Evolutionary conservation across 305 asterid species (phyloP).

Genomic region (Ruellia speciosa): DNA sequence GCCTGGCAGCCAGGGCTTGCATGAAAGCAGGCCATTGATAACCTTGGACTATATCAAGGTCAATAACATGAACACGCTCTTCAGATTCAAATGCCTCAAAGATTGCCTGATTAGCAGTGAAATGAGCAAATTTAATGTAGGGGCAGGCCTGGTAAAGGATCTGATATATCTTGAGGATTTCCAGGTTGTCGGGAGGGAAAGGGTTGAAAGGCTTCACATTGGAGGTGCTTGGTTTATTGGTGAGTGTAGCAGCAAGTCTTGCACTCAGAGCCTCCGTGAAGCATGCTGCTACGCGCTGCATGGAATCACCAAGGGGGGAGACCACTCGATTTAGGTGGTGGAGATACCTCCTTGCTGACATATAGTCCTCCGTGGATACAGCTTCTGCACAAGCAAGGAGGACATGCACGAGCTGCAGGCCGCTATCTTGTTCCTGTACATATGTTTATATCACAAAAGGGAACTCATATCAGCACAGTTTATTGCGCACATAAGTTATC

Average conservation of each 20-base stretch:
- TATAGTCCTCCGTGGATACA: conserved; percentile 71
- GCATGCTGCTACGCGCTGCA: conserved; percentile 78
- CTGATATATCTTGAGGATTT: conserved; percentile 47
- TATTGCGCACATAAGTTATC: too few species aligned
- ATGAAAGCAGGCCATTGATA: conserved; percentile 92
- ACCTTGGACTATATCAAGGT: conserved; percentile 78
- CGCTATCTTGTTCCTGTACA: conserved; percentile 23
- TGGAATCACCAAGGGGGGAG: conserved; percentile 68
- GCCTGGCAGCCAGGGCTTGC: conserved; percentile 82
- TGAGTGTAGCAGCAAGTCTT: conserved; percentile 56
- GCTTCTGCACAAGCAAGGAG: conserved; percentile 76
- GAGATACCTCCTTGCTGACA: conserved; percentile 29
- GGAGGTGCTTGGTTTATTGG: conserved; percentile 35
- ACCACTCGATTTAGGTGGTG: conserved; percentile 52
- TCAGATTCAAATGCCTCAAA: conserved; percentile 75
- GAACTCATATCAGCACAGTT: background rate
- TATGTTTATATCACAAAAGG: background rate
- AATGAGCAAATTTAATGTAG: conserved; percentile 38
- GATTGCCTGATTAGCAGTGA: conserved; percentile 50
- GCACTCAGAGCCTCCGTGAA: conserved; percentile 39
- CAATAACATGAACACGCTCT: conserved; percentile 71
- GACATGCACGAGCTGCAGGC: conserved; percentile 70
- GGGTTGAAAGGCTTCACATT: conserved; percentile 46
- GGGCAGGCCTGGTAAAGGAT: conserved; percentile 81
- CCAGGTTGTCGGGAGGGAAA: conserved; percentile 60